Base-by-base conservation (phyloP, 192 early-diverging fungal species). In the Thamnidium elegans region DNA sequence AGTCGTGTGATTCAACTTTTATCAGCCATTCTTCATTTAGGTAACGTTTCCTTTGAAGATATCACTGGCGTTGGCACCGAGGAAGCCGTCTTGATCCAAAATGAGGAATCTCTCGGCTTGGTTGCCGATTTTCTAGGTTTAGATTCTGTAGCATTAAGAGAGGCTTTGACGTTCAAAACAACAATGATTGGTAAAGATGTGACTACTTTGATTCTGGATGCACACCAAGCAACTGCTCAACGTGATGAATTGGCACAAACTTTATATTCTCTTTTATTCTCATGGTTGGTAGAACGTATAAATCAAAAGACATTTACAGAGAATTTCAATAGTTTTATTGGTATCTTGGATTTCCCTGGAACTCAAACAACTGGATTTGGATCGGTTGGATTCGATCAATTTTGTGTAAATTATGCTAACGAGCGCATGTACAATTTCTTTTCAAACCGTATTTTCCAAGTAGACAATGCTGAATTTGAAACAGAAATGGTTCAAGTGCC, bases 201-300 rank as follows among this genome's bases (percentile, higher is more conserved):
- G 15, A 95, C 89, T 73, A 94, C 92, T 10, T 87, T 93, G 8
- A 90, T 94, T 48, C 75, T 99, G 54, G 89, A 94, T 68, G 79
- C 84, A 7, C 81, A 84, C 17, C 87, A 86, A 15, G 94, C 96
- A 0, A 56, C 64, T 8, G 70, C 77, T 15, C 94, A 96, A 69
- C 86, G 95, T 23, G 94, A 99, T 63, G 72, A 80, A 1, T 77
- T 99, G 2, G 90, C 90, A 0, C 79, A 81, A 52, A 76, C 86
- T 5, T 82, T 99, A 15, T 99, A 96, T 73, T 87, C 87, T 17
- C 80, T 96, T 14, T 62, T 96, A 7, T 93, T 95, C 74, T 82
- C 82, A 15, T 97, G 93, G 88, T 66, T 99, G 10, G 81, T 95
- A 14, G 94, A 96, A 69, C 87, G 87, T 62, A 85, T 96, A 69